Evolutionary conservation across 192 early-diverging fungal species (phyloP), one percentile per base, ranked within the genome.

Genomic region (Physocladia obscura): DNA sequence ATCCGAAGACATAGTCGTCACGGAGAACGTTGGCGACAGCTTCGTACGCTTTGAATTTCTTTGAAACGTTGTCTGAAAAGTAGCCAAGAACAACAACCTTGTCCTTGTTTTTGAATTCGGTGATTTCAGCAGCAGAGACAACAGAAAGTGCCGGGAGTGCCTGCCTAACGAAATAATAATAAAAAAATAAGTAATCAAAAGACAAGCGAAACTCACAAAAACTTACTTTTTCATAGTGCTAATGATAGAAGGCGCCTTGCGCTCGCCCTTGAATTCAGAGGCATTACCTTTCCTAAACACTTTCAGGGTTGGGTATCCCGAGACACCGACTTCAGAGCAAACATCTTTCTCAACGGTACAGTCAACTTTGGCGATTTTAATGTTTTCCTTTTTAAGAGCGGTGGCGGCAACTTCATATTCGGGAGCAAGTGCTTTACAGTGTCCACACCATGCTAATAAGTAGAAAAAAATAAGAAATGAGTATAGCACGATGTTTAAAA

Each of bases 291-390:
- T 74, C 62, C 89, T 62, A 82, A 95, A 93, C 40, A 97, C 81
- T 81, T 96, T 98, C 70, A 97, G 77, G 11, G 95, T 95, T 21
- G 95, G 95, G 89, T 94, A 97, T 44, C 95, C 96, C 64, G 86
- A 76, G 47, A 98, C 81, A 37, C 88, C 86, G 58, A 91, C 82
- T 69, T 93, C 87, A 54, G 87, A 82, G 79, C 96, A 98, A 30
- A 94, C 76, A 8, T 89, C 88, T 37, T 86, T 81, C 67, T 94
- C 91, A 40, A 87, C 90, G 13, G 94, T 97, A 84, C 96, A 98
- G 78, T 98, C 96, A 38, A 98, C 94, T 85, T 98, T 97, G 80
- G 93, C 95, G 52, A 98, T 68, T 48, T 83, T 75, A 62, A 95
- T 89, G 40, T 79, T 81, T 40, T 82, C 75, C 19, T 79, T 77